Conservation (phyloP, 768 basidiomycete genomes). For the Tulasnella sp. region DNA sequence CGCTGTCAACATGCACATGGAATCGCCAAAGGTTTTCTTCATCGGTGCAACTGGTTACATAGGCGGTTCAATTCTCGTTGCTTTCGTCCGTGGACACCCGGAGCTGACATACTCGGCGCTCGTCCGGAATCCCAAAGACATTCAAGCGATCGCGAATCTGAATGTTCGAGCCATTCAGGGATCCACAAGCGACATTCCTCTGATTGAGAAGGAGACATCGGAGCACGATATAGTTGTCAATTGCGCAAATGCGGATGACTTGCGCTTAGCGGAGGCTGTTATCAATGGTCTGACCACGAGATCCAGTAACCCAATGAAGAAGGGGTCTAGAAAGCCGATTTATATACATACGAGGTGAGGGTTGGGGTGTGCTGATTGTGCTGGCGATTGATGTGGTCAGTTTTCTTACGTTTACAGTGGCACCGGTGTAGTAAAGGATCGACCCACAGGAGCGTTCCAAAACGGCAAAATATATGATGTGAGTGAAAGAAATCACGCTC, state of each 20-base stretch:
- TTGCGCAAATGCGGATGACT: slow-evolving; percentile 17
- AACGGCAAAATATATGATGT: slow-evolving; percentile 24
- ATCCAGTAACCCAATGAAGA: not conserved
- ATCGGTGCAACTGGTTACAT: slow-evolving; percentile 18
- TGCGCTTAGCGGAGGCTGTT: slow-evolving; percentile 4
- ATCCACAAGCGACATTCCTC: slow-evolving; percentile 1
- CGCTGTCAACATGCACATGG: not conserved
- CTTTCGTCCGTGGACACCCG: slow-evolving; percentile 26
- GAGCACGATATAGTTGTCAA: slow-evolving; percentile 16
- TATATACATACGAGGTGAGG: slow-evolving; percentile 15
- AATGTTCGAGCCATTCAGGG: slow-evolving; percentile 18
- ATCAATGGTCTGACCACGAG: slow-evolving; percentile 9
- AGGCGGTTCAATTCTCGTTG: slow-evolving; percentile 28
- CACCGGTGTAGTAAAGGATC: slow-evolving; percentile 19
- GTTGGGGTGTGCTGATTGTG: not conserved
- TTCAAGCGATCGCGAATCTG: slow-evolving; percentile 14
- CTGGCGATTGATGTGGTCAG: not conserved
- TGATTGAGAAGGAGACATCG: slow-evolving; percentile 14
- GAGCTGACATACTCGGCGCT: slow-evolving; percentile 20
- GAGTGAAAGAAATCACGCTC: too few relatives aligned
- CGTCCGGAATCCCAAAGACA: slow-evolving; percentile 17
- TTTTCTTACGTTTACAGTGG: slow-evolving; percentile 8
- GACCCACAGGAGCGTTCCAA: slow-evolving; percentile 19
- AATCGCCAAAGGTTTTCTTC: slow-evolving; percentile 2
- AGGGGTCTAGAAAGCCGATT: slow-evolving; percentile 18